Percentiles rank a stretch among this genome's conserved stretches.
Evolutionary conservation across 2,329 filamentous ascomycete genomes (phyloP).

Genomic region (Blastomyces silverae): DNA sequence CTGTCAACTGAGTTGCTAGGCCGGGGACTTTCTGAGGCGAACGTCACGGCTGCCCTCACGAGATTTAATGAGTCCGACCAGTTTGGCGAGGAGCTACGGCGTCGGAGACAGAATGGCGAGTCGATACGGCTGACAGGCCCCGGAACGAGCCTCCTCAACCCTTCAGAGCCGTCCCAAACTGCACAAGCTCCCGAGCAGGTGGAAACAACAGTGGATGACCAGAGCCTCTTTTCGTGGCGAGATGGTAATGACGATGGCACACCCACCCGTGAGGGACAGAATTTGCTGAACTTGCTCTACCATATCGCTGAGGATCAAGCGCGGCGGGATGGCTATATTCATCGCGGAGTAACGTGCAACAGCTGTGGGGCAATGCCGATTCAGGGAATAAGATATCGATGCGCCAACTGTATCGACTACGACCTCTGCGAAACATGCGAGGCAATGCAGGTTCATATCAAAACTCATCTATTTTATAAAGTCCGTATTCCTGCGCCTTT

Average conservation of each 20-base stretch:
- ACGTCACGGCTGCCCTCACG: slow-evolving; percentile 34
- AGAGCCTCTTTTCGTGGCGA: slow-evolving; percentile 42
- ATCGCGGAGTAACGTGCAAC: slow-evolving; percentile 88
- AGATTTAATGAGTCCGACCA: slow-evolving; percentile 35
- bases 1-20: slow-evolving; percentile 35
- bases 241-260: slow-evolving; percentile 39
- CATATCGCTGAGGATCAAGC: slow-evolving; percentile 92
- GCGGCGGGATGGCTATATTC: slow-evolving; percentile 77
- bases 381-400: slow-evolving; percentile 84
- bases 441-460: slow-evolving; percentile 61
- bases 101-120: slow-evolving; percentile 37
- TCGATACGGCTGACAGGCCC: slow-evolving; percentile 32
- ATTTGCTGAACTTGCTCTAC: slow-evolving; percentile 78
- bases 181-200: slow-evolving; percentile 31
- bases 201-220: slow-evolving; percentile 38
- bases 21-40: slow-evolving; percentile 34
- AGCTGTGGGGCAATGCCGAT: slow-evolving; percentile 83
- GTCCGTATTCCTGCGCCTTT: slow-evolving; percentile 83
- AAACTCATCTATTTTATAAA: slow-evolving; percentile 96
- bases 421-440: slow-evolving; percentile 95
- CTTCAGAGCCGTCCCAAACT: slow-evolving; percentile 22
- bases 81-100: slow-evolving; percentile 37
- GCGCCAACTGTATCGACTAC: slow-evolving; percentile 91
- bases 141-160: slow-evolving; percentile 2
- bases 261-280: slow-evolving; percentile 56